A percentile compares a stretch with the other conserved stretches of the same genome.
Evolutionary conservation across 805 yeast species (phyloP).

Genomic region (Candida maris): DNA sequence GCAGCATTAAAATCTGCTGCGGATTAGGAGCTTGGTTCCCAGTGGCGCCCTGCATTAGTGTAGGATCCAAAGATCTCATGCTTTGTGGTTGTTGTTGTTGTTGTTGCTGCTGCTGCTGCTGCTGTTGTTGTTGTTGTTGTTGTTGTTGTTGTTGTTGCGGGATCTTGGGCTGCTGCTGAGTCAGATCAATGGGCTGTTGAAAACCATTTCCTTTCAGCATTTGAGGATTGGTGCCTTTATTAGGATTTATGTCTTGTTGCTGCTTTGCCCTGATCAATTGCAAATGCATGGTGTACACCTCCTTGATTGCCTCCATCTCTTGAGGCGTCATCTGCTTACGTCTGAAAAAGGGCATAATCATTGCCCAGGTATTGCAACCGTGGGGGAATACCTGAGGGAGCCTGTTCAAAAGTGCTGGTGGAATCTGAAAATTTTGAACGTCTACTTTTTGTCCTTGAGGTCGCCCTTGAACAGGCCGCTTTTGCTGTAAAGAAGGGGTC

Average conservation of each 20-base stretch:
- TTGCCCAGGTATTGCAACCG: constrained; percentile 77
- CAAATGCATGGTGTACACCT: constrained; percentile 63
- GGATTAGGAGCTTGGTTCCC: constrained; percentile 25
- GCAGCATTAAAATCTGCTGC: constrained; percentile 31
- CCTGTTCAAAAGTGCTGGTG: constrained; percentile 57
- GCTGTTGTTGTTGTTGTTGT: constrained; percentile 18
- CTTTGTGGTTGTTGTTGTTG: constrained; percentile 14
- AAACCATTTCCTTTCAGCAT: neutral
- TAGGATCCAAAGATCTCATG: neutral
- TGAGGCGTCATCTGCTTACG: constrained; percentile 53
- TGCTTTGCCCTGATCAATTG: constrained; percentile 48
- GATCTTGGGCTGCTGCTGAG: constrained; percentile 1
- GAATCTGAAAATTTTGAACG: constrained; percentile 67
- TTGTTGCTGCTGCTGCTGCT: constrained; percentile 12
- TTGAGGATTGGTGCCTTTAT: constrained; percentile 3
- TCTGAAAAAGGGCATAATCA: constrained; percentile 61
- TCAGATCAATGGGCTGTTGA: neutral
- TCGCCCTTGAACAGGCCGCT: constrained; percentile 5
- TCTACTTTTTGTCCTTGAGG: constrained; percentile 29
- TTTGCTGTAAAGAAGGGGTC: constrained; percentile 4
- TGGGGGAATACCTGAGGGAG: constrained; percentile 72
- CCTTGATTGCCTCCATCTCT: constrained; percentile 56
- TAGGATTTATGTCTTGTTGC: constrained; percentile 29
- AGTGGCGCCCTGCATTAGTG: constrained; percentile 7
- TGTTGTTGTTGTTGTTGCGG: constrained; percentile 13